These are phyloP conservation scores for Carpinus viminea DNA, from an alignment of 306 rosid species.

Conservation along the genomic window DNA sequence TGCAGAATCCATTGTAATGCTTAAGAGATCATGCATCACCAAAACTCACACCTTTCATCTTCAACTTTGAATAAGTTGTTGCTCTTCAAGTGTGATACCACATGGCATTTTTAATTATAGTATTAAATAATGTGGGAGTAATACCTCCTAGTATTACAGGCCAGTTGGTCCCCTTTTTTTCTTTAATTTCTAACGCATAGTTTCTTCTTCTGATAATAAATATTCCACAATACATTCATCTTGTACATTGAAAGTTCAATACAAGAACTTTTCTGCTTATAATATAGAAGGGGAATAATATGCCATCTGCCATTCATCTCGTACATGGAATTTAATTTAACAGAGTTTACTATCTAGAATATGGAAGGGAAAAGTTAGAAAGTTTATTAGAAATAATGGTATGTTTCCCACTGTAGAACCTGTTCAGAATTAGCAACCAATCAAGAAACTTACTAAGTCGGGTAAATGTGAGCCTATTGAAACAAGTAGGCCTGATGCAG, in stretches of 20 bases:
- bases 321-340: background rate
- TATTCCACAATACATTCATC: background rate
- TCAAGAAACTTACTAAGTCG: constrained; percentile 69
- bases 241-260: background rate
- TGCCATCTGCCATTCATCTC: background rate
- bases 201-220: background rate
- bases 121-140: background rate
- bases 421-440: constrained; percentile 4
- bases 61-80: background rate
- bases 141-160: background rate
- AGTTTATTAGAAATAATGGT: background rate
- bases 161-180: background rate
- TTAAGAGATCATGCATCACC: background rate
- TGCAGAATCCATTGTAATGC: background rate
- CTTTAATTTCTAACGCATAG: background rate
- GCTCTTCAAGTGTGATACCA: background rate
- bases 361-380: background rate
- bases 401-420: background rate
- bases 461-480: constrained; percentile 90
- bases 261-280: background rate
- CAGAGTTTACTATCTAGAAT: background rate
- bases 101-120: background rate
- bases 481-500: constrained; percentile 86
- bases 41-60: background rate
- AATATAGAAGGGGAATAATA: background rate